phyloP scores from a whole-genome alignment of 352 stramenopile species.

The Pythium phragmitis region DNA sequence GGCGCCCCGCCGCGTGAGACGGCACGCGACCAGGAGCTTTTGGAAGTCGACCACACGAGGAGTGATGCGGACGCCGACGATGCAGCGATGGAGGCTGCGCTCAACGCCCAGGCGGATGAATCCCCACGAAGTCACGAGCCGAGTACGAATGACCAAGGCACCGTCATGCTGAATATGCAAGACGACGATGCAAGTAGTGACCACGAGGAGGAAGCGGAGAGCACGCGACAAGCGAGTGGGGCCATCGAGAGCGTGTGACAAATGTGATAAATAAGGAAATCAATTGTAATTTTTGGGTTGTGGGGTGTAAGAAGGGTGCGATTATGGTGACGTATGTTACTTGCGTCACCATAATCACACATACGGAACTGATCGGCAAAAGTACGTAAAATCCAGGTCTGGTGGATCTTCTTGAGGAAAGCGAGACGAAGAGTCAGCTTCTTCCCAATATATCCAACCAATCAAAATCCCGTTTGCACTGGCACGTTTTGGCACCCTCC shows the following conservation, averaged over 20 bases:
- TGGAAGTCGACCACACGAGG: constrained; percentile 22
- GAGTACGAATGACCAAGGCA: not conserved
- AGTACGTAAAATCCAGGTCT: no score
- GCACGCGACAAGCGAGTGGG: not conserved
- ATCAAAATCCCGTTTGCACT: no score
- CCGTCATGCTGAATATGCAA: constrained; percentile 13
- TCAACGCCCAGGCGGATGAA: constrained; percentile 13
- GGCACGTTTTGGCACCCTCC: no score
- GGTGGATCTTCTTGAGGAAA: no score
- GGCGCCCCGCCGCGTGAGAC: constrained; percentile 22
- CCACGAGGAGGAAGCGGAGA: not conserved
- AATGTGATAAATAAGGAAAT: not conserved
- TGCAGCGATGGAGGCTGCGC: constrained; percentile 10
- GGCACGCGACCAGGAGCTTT: constrained; percentile 27
- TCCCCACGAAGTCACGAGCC: not conserved
- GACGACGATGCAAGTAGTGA: not conserved
- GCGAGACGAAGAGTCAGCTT: no score
- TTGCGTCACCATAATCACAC: no score
- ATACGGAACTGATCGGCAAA: no score
- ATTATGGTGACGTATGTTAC: no score
- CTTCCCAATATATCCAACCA: no score
- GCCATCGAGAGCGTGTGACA: constrained; percentile 9
- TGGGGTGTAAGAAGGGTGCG: not conserved
- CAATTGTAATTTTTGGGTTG: not conserved
- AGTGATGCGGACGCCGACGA: constrained; percentile 7